These are phyloP conservation scores for Cystofilobasidium macerans DNA, from an alignment of 768 basidiomycete genomes.

Conservation along the genomic window DNA sequence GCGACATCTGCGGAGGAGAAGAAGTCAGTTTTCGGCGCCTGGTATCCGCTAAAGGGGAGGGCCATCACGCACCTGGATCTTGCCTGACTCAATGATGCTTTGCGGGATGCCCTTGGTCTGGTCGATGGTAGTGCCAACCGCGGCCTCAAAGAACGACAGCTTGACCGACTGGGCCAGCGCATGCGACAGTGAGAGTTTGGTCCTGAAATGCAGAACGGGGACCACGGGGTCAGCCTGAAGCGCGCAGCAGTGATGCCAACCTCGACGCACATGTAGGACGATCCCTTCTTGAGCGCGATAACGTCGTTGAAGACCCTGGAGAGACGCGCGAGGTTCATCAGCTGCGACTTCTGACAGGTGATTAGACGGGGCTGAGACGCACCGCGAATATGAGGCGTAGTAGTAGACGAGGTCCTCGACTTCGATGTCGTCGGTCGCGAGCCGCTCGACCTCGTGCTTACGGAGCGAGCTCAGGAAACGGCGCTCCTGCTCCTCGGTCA, in stretches of 20 bases:
- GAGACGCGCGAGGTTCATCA: not conserved
- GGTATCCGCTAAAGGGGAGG: too few relatives aligned
- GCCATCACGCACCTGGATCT: constrained; percentile 54
- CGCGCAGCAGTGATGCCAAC: constrained; percentile 22
- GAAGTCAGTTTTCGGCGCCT: not conserved
- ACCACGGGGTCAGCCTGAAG: not conserved
- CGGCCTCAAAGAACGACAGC: constrained; percentile 90
- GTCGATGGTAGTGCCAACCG: constrained; percentile 85
- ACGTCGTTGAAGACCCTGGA: constrained; percentile 90
- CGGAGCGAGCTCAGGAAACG: constrained; percentile 82
- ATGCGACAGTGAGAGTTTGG: constrained; percentile 86
- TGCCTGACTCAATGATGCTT: constrained; percentile 82
- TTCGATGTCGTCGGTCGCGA: constrained; percentile 75
- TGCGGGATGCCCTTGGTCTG: constrained; percentile 95
- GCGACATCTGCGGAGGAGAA: constrained; percentile 35
- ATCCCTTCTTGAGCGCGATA: constrained; percentile 80
- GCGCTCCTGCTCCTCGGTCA: constrained; percentile 85
- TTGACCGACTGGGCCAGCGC: constrained; percentile 93
- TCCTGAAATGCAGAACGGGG: constrained; percentile 47
- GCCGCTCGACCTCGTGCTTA: constrained; percentile 77
- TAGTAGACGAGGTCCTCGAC: constrained; percentile 97
- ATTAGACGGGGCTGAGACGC: not conserved
- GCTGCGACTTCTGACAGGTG: not conserved
- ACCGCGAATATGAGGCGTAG: constrained; percentile 85
- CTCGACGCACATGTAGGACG: constrained; percentile 74